Evolutionary conservation across 192 early-diverging fungal species (phyloP), one percentile per base, ranked within the genome.

Genomic region (Coemansia guatemalensis): DNA sequence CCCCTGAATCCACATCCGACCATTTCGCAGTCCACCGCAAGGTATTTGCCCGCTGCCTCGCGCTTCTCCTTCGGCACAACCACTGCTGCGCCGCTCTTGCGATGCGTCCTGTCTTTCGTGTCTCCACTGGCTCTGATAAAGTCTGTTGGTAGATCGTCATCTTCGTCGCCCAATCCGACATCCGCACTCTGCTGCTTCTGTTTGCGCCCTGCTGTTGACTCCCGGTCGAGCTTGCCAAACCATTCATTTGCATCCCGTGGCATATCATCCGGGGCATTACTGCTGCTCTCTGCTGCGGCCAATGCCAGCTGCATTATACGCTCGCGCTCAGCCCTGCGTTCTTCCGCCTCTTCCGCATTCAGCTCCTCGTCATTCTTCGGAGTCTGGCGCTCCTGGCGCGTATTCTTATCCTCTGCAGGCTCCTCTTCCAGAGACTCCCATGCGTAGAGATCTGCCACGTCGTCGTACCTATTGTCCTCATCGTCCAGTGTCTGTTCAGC

Each of bases 11-110:
- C 97, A 20, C 93, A 93, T 30, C 97, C 96, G 24, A 99, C 96
- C 96, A 97, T 98, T 80, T 99, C 97, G 77, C 97, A 99, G 87
- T 99, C 97, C 9, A 99, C 93, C 8, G 89, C 95, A 5, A 99
- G 64, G 70, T 87, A 98, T 68, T 93, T 95, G 47, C 97, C 97
- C 8, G 55, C 39, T 1, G 77, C 63, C 30, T 78, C 67, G 22
- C 64, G 64, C 55, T 69, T 75, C 30, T 71, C 67, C 58, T 58
- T 58, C 20, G 64, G 44, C 26, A 62, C 52, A 1, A 2, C 53
- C 35, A 25, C 39, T 47, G 18, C 27, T 17, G 33, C n/a, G 30
- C 41, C 6, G 32, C 14, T 12, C 25, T 27, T 27, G 53, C 29
- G 3, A 49, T 41, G 52, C 56, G 51, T 60, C 47, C 33, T 56